These are phyloP conservation scores for Mycena rosella DNA, from an alignment of 768 basidiomycete species.

Conservation along the genomic window DNA sequence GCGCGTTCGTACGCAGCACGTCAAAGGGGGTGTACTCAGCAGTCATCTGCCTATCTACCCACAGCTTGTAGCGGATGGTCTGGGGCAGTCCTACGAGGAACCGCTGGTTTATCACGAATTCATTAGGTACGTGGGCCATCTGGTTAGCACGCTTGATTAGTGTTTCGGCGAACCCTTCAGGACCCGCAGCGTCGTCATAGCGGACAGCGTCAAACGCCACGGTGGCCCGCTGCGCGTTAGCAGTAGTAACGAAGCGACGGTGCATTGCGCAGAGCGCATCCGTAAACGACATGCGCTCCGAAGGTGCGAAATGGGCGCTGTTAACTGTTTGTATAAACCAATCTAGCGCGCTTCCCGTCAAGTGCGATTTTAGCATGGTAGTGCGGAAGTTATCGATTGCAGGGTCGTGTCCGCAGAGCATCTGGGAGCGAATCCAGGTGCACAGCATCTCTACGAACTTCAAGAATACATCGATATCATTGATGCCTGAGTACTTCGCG, in stretches of 20 bases:
- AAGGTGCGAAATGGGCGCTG: neutral
- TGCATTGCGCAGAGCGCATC: neutral
- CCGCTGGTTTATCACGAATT: neutral
- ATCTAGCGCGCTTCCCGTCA: neutral
- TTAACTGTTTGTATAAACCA: constrained; percentile 1
- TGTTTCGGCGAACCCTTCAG: neutral
- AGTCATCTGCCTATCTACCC: neutral
- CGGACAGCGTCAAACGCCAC: neutral
- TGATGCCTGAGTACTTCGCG: neutral
- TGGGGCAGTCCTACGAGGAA: neutral
- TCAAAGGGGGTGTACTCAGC: neutral
- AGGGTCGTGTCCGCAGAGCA: neutral
- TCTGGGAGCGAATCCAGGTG: neutral
- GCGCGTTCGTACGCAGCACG: neutral
- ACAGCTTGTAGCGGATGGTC: neutral
- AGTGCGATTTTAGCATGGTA: neutral
- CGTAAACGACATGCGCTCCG: neutral
- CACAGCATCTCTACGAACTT: neutral
- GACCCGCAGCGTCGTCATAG: neutral
- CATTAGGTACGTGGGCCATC: neutral
- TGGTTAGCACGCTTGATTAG: constrained; percentile 3
- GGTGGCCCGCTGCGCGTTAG: neutral
- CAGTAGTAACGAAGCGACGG: neutral
- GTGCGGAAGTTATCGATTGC: neutral
- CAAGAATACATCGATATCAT: constrained; percentile 4